Base-by-base conservation (phyloP, 495 filamentous ascomycete species). In the Lentithecium fluviatile region DNA sequence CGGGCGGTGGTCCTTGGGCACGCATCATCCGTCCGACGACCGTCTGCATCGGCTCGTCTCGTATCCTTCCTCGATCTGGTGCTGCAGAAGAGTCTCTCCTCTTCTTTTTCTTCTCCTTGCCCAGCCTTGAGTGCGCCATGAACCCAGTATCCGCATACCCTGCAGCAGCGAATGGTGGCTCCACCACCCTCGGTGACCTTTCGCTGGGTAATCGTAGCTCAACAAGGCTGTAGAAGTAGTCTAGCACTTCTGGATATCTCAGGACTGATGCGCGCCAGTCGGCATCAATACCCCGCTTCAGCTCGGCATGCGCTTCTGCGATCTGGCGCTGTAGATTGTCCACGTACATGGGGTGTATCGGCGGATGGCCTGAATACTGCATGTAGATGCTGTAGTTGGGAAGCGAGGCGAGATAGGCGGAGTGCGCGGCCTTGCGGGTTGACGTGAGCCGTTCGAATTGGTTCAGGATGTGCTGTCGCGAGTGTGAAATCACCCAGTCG, bases 231-330 rank as follows among this genome's bases (percentile, higher is more conserved):
- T 82, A 89, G 65, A 84, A 89, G 68, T 88, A 87, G 72, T 89
- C 85, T 38, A 90, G 76, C 24, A 89, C 85, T 66, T 88, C 84
- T 4, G 87, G 87, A 62, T 90, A 90, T 51, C 81, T 76, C 52
- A 88, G 82, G 36, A 88, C 85, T 26, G 80, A 83, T 7, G 79
- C 76, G 64, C 82, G 78, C 87, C 87, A 90, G 74, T 90, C 87
- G 36, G 86, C 85, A 67, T 88, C 85, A 70, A 89, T 85, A 62
- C 84, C 87, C 37, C 80, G 76, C 70, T 87, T 85, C 52, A 88
- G 78, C 60, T 78, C 75, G 7, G 77, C 75, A 63, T 87, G 78
- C 23, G 83, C 84, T 29, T 78, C 77, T 21, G 77, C 72, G 29
- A 88, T 77, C 69, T 88, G 73, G 5, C 23, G 12, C 32, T 72